Base-by-base conservation (phyloP, 129 eudicot species). In the Lactuca saligna region DNA sequence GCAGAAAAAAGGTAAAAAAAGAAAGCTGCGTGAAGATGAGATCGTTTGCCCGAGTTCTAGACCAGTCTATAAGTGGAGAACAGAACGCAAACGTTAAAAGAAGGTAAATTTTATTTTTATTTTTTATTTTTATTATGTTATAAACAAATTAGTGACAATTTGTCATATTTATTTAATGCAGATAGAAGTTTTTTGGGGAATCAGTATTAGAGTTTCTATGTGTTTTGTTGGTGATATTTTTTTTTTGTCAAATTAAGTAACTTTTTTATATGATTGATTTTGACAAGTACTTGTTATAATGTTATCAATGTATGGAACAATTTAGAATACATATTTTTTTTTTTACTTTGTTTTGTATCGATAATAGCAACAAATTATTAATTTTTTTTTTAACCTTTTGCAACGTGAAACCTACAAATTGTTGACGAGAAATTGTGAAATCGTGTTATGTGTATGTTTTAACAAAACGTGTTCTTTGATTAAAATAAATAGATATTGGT, bases 11-110 rank as follows among this genome's bases (percentile, higher is more conserved):
- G 97, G 97, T 58, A 83, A 78, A 79, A 91, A 91, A 67, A 82
- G 97, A 53, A 87, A 83, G 56, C 78, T 91, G 61, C 90, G 93
- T 48, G 97, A 91, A 75, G 96, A 91, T 63, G 97, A 91, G 77
- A 75, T 91, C 44, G 88, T 79, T 15, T 51, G 68, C 38, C 96
- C 97, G 37, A 79, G 88, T 54, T 64, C 86, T 57, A 73, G 73
- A 74, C 87, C 96, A 0, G 90, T 85, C 17, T 91, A 79, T 83
- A 91, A 88, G 78, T 91, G 97, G 97, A 82, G 82, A 39, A 74
- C 85, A 6, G 96, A 91, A 57, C 83, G 97, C 2, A 91, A 88
- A 67, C 85, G 88, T 17, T 91, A 81, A 83, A 79, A 58, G 2
- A 61, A 13, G 74, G 72, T 33, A 41, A 25, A 12, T 65, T 12